Percentiles rank a stretch among this genome's conserved stretches.
These are phyloP conservation scores for Tubosaeta sp. DNA, from an alignment of 768 basidiomycete genomes.

Conservation along the genomic window DNA sequence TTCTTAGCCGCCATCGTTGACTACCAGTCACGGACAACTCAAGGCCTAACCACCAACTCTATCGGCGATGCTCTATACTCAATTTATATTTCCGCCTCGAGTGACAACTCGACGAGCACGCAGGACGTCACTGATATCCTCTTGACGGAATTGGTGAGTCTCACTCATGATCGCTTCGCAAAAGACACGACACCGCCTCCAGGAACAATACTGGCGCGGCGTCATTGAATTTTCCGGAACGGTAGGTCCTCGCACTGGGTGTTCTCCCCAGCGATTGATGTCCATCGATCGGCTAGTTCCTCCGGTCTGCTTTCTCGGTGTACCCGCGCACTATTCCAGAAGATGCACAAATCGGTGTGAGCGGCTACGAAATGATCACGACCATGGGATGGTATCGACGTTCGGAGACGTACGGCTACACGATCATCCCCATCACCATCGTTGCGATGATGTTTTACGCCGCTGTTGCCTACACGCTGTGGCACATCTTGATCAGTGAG, in stretches of 20 bases:
- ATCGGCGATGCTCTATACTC: constrained; percentile 20
- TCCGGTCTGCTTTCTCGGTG: background rate
- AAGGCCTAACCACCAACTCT: constrained; percentile 13
- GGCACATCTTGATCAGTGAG: background rate
- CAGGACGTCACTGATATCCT: background rate
- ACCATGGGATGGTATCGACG: constrained; percentile 5
- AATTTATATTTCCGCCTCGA: background rate
- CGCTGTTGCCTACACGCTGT: background rate
- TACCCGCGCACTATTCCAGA: background rate
- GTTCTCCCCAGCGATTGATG: too few relatives aligned
- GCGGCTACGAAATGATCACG: background rate
- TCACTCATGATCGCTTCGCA: background rate
- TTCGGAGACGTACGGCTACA: background rate
- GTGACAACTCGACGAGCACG: background rate
- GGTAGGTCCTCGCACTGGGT: background rate
- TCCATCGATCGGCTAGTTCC: background rate
- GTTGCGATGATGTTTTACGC: background rate
- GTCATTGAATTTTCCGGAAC: constrained; percentile 4
- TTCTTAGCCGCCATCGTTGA: background rate
- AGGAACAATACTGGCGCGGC: constrained; percentile 1
- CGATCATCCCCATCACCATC: constrained; percentile 2
- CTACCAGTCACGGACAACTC: constrained; percentile 9
- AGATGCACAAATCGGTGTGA: background rate
- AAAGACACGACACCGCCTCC: background rate
- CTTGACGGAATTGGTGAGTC: background rate